Evolutionary conservation across 768 basidiomycete species (phyloP).

Genomic region (Leccinum barrowsii): DNA sequence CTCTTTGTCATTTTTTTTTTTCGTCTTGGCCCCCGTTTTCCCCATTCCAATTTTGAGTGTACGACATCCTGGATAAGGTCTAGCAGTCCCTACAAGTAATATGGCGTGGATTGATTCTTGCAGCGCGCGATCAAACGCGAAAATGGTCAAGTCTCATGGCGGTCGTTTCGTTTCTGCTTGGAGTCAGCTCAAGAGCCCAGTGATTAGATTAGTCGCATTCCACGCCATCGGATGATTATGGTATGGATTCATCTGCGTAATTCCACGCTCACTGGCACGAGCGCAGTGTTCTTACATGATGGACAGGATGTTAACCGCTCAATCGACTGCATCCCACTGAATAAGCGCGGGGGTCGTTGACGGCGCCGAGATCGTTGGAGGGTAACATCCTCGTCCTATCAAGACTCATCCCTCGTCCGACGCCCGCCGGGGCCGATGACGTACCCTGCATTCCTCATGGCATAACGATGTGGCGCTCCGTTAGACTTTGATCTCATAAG

Average conservation of each 20-base stretch:
- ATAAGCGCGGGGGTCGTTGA: not conserved
- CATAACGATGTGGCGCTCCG: not conserved
- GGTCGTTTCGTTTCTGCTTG: not conserved
- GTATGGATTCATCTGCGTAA: not conserved
- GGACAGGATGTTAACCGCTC: not conserved
- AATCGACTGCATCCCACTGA: not conserved
- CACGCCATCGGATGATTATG: not conserved
- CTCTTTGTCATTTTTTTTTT: not conserved
- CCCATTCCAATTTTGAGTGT: not conserved
- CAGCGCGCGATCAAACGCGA: not conserved
- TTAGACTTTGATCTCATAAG: not conserved
- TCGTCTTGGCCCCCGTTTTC: not conserved
- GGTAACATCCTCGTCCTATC: constrained; percentile 17
- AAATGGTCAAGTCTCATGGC: not conserved
- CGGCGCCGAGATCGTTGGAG: not conserved
- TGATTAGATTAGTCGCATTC: not conserved
- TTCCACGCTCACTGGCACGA: not conserved
- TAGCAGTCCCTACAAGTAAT: not conserved
- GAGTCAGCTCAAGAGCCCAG: not conserved
- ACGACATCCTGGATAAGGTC: not conserved
- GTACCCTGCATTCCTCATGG: not conserved
- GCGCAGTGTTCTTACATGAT: not conserved
- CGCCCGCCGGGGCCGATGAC: not conserved
- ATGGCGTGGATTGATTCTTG: not conserved
- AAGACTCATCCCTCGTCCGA: not conserved